Evolutionary conservation across 1,284 basidiomycete species (phyloP), one percentile per base, ranked within the genome.

Genomic region (Rhodotorula mucilaginosa): DNA sequence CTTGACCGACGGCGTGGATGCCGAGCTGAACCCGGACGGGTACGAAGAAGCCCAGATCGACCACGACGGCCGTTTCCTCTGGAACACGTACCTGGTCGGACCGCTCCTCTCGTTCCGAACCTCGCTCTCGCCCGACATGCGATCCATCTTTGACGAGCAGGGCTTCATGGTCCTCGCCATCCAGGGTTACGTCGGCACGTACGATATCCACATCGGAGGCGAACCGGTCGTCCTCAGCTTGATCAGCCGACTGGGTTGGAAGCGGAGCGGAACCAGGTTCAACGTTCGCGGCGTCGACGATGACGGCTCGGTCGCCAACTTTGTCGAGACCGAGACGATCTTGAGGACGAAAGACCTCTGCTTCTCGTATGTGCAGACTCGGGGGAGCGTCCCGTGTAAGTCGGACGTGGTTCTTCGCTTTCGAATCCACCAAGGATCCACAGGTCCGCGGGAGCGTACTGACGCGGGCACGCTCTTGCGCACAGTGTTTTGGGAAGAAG

Each of bases 231-330:
- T 89, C 2, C 81, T 96, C 23, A 88, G 89, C 4, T 82, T 97
- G 69, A 90, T 97, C 66, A 93, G 90, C 15, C 85, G 96, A 39
- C 84, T 99, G 13, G 91, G 94, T 48, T 96, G 92, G 88, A 96
- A 94, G 82, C 86, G 95, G 73, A 96, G 97, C 26, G 97, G 97
- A 3, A 98, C 97, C 26, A 88, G 97, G 47, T 99, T 97, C 84
- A 96, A 97, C 79, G 96, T 95, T 5, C 87, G 97, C 69, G 97
- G 97, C 0, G 91, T 99, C 31, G 97, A 99, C 80, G 97, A 99
- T 80, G 93, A 97, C 78, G 96, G 97, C 54, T 90, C 97, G 80
- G 92, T 91, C 26, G 97, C 97, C 61, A 98, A 99, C 80, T 98
- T 97, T 82, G 97, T 97, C 49, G 96, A 97, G 89, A 96, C 95